Percentiles rank a stretch among this genome's conserved stretches.
These are phyloP conservation scores for Neurospora crassa DNA, from an alignment of 2,329 filamentous ascomycete species.

Conservation along the genomic window DNA sequence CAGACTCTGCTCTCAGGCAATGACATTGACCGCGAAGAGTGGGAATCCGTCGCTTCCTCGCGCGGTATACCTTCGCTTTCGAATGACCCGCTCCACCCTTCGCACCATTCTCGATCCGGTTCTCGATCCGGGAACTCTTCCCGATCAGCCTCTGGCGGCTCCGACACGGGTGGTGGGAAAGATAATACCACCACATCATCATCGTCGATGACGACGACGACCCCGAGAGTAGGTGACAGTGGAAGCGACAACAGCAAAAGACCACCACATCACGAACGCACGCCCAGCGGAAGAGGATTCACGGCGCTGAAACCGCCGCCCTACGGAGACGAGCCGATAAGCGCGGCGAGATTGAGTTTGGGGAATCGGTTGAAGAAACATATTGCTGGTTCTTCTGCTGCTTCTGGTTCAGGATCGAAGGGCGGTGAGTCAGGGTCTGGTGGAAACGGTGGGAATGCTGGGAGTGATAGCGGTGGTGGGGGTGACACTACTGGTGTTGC, in stretches of 20 bases:
- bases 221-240: not conserved
- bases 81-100: not conserved
- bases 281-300: not conserved
- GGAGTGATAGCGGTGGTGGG: not conserved
- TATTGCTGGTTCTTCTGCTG: not conserved
- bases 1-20: constrained; percentile 2
- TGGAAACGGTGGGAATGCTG: not conserved
- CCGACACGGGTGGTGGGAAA: not conserved
- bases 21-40: constrained; percentile 25
- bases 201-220: too few relatives aligned
- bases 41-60: constrained; percentile 25
- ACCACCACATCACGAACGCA: not conserved
- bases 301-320: constrained; percentile 14
- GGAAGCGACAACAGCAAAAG: not conserved
- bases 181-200: not conserved
- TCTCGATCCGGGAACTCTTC: not conserved
- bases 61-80: constrained; percentile 8
- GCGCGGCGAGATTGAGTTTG: constrained; percentile 38
- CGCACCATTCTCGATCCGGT: not conserved
- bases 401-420: not conserved
- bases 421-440: not conserved
- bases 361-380: constrained; percentile 38
- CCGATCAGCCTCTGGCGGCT: not conserved
- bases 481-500: not conserved
- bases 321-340: constrained; percentile 24